Evolutionary conservation across 306 rosid genomes (phyloP).

Genomic region (Lathyrus sativus): DNA sequence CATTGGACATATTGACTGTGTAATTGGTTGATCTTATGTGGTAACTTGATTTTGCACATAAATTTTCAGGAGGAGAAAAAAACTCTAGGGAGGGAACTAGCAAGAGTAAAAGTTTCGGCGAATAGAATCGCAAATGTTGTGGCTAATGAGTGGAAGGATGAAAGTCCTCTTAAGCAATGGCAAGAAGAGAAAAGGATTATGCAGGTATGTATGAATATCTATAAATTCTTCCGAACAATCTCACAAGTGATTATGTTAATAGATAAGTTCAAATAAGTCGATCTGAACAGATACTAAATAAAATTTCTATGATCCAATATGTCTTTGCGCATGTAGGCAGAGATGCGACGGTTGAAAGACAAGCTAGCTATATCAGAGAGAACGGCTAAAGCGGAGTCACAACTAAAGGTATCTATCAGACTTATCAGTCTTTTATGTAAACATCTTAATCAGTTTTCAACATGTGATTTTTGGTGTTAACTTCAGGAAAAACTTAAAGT

Average conservation of each 20-base stretch:
- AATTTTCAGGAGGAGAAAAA: conserved; percentile 74
- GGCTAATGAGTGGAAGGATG: conserved; percentile 98
- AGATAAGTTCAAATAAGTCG: not conserved
- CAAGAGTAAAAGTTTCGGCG: conserved; percentile 76
- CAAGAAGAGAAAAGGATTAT: conserved; percentile 80
- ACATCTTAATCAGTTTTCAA: conserved; percentile 11
- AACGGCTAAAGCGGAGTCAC: conserved; percentile 87
- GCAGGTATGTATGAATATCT: conserved; percentile 55
- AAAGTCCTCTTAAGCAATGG: conserved; percentile 88
- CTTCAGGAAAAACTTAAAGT: conserved; percentile 80
- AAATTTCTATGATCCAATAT: conserved; percentile 10
- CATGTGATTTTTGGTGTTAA: conserved; percentile 26
- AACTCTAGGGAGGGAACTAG: conserved; percentile 83
- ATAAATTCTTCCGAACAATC: not conserved
- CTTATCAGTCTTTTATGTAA: conserved; percentile 4
- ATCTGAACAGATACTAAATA: not conserved
- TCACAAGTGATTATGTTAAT: not conserved
- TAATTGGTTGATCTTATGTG: conserved; percentile 19
- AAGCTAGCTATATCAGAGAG: conserved; percentile 72
- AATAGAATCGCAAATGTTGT: conserved; percentile 77
- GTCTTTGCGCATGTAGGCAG: conserved; percentile 56
- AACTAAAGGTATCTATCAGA: conserved; percentile 62
- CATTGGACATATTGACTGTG: not conserved
- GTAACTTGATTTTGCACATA: conserved; percentile 33
- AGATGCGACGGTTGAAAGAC: conserved; percentile 78